Evolutionary conservation across 2,329 filamentous ascomycete species (phyloP), one percentile per base, ranked within the genome.

Genomic region (Apiospora kogelbergensis): DNA sequence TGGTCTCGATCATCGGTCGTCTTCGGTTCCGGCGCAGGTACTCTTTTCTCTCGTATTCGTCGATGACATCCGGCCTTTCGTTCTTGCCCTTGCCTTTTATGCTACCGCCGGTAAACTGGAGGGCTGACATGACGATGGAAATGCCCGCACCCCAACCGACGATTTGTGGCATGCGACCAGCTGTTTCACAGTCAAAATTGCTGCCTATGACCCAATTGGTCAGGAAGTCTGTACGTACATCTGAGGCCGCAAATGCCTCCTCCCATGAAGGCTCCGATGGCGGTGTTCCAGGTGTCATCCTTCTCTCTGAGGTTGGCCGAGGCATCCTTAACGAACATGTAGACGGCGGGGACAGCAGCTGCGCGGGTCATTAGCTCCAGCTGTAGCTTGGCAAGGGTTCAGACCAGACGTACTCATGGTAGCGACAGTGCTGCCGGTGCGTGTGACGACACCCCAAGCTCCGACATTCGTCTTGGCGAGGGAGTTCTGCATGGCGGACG

Each of bases 291-390:
- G 73, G 86, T 84, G 79, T 97, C 95, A 70, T 97, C 89, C 83
- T 92, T 94, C 81, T 94, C 87, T 76, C 94, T 91, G 73, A 98
- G 84, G 83, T 98, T 98, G 80, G 93, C 93, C 63, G 91, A 86
- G 65, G 93, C 92, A 74, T 87, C 88, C 75, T 88, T 90, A 75
- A 90, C 86, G 84, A 98, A 97, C 76, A 89, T 87, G 81, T 94
- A 97, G 71, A 91, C 87, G 76, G 89, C 90, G 77, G 93, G 92
- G 80, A 90, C 89, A 48, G 89, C 88, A 77, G 90, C 93, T 95
- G 75, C 67, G 48, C 11, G 37, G 30, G 33, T 64, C 30, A 72
- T 76, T 53, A 75, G 67, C 69, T 63, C 42, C 63, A 68, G n/a
- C 63, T 13, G 20, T 20, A 10, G 5, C 20, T 20, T 17, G 15